Conservation (phyloP, 768 basidiomycete genomes). For the Psilocybe subaeruginosa region DNA sequence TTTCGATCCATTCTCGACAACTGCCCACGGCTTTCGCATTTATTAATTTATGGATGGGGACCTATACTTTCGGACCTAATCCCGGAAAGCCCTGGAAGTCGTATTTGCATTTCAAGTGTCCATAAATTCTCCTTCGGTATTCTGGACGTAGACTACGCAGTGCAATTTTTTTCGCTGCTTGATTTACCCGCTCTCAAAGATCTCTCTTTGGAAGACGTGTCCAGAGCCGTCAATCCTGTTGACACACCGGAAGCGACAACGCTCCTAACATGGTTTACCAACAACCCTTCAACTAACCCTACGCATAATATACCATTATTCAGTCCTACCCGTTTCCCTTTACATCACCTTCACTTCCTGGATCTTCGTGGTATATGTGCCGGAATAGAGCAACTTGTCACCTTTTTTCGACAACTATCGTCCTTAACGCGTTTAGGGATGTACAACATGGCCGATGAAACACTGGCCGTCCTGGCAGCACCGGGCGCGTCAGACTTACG, state of each 20-base stretch:
- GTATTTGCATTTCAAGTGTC: constrained; percentile 38
- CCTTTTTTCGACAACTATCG: constrained; percentile 29
- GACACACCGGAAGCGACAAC: constrained; percentile 36
- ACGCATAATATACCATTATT: constrained; percentile 2
- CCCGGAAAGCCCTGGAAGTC: constrained; percentile 1
- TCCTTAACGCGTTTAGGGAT: constrained; percentile 26
- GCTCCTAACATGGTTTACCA: constrained; percentile 37
- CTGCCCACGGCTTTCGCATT: constrained; percentile 42
- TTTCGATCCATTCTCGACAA: constrained; percentile 45
- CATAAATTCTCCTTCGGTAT: constrained; percentile 41
- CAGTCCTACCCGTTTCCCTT: constrained; percentile 22
- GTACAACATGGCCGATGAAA: constrained; percentile 24
- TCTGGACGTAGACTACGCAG: constrained; percentile 25
- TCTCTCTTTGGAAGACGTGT: constrained; percentile 51
- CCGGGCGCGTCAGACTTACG: neutral
- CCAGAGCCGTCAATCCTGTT: constrained; percentile 35
- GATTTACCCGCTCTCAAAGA: constrained; percentile 37
- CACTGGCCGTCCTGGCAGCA: constrained; percentile 21
- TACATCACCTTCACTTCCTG: constrained; percentile 29
- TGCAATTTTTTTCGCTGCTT: constrained; percentile 27
- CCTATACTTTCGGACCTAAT: constrained; percentile 32
- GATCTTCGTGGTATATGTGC: constrained; percentile 32
- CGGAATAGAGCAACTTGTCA: constrained; percentile 17
- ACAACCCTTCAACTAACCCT: neutral
- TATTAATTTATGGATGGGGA: constrained; percentile 59